A percentile compares a stretch with the other conserved stretches of the same genome.
phyloP scores from a whole-genome alignment of 2,329 filamentous ascomycete species.

The Raffaelea arxii region DNA sequence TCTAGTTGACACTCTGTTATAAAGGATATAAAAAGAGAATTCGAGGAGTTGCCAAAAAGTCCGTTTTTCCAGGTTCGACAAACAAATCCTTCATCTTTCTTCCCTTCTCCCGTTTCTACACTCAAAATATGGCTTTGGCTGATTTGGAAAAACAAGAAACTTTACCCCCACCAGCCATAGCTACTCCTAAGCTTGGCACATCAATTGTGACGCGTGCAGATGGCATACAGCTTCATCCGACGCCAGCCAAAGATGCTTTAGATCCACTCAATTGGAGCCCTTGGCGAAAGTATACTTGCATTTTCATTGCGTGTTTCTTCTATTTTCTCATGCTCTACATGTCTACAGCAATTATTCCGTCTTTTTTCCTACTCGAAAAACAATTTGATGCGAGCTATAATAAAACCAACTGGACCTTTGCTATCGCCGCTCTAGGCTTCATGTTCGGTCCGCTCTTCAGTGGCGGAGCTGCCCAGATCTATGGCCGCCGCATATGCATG shows the following conservation, averaged over 20 bases:
- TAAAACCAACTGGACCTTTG: conserved; percentile 23
- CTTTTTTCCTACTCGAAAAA: conserved; percentile 37
- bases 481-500: conserved; percentile 40
- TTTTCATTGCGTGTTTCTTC: conserved; percentile 43
- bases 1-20: too few species aligned
- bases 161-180: too few species aligned
- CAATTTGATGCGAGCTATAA: conserved; percentile 30
- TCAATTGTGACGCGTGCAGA: neutral
- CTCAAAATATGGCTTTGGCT: too few species aligned
- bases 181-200: neutral
- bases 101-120: too few species aligned
- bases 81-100: too few species aligned
- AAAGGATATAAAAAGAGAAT: too few species aligned
- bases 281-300: conserved; percentile 35
- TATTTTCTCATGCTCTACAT: conserved; percentile 50
- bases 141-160: too few species aligned
- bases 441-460: conserved; percentile 31
- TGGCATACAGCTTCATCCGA: conserved; percentile 5
- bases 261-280: conserved; percentile 46
- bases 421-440: conserved; percentile 39
- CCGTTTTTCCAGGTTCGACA: too few species aligned
- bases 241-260: conserved; percentile 18
- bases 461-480: conserved; percentile 29
- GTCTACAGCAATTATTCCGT: conserved; percentile 45
- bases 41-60: too few species aligned